Conservation (phyloP, 2,329 filamentous ascomycete genomes). For the Fusarium ramigenum region DNA sequence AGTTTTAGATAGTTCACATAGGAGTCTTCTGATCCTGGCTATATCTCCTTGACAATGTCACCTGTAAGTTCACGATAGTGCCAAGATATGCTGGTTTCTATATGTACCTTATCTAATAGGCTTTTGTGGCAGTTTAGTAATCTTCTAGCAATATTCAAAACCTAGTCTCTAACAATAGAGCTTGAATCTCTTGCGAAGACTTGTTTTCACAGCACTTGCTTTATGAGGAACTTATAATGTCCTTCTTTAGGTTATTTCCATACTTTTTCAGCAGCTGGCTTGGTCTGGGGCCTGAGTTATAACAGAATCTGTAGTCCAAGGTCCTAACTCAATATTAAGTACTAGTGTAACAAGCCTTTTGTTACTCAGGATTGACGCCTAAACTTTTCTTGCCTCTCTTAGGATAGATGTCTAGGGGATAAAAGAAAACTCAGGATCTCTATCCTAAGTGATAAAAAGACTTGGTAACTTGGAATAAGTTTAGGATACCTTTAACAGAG, state of each 20-base stretch:
- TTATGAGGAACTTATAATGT: too few relatives aligned
- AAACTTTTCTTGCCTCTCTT: not conserved
- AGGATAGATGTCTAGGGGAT: not conserved
- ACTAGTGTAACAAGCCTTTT: not conserved
- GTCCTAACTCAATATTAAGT: not conserved
- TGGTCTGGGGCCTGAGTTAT: not conserved
- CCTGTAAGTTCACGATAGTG: not conserved
- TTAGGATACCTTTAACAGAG: not conserved
- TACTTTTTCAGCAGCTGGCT: not conserved
- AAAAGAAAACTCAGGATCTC: not conserved
- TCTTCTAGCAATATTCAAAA: not conserved
- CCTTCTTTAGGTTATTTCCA: not conserved
- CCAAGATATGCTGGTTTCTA: not conserved
- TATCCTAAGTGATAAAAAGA: not conserved
- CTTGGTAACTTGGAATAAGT: not conserved
- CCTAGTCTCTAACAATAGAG: not conserved
- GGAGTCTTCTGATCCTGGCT: not conserved
- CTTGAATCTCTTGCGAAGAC: not conserved
- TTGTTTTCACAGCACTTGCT: not conserved
- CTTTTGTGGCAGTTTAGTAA: not conserved
- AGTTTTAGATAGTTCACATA: not conserved
- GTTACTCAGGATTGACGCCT: not conserved
- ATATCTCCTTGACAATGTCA: not conserved
- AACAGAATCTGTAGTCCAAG: not conserved
- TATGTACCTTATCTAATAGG: too few relatives aligned